Evolutionary conservation across 495 filamentous ascomycete species (phyloP), one percentile per base, ranked within the genome.

Genomic region (Evansstolkia leycettana): DNA sequence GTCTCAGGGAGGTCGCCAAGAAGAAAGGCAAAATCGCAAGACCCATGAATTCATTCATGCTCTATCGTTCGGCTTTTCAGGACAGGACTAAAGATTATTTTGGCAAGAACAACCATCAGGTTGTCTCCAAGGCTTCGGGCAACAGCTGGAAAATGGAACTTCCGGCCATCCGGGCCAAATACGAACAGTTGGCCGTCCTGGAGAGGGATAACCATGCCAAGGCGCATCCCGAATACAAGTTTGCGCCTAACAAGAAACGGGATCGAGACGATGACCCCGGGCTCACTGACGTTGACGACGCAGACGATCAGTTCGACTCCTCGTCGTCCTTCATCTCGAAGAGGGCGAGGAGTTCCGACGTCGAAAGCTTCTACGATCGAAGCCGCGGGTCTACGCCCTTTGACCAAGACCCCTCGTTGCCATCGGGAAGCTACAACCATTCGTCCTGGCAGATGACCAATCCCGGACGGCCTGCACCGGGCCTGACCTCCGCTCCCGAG

Each of bases 1-100:
- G 90, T 33, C 65, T 60, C 24, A 54, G 67, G 44, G 81, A 92
- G 46, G 76, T 84, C 11, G 70, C 70, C 37, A 70, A 76, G 40
- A 75, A 78, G 48, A 78, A 83, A 18, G 83, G 83, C 2, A 84
- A 86, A 46, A 69, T 98, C 37, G 84, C 88, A 42, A 67, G 90
- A 23, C 90, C 90, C 1, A 96, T 95, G 82, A 98, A 98, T 51
- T 88, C 86, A 1, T 98, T 96, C 68, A 96, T 98, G 84, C 70
- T 98, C 17, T 98, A 98, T 54, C 80, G 92, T 7, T 94, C 88
- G 32, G 85, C 89, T 4, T 96, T 82, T 48, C 80, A 89, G 16
- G 84, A 89, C 27, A 72, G 87, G 4, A 81, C 81, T 37, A 95
- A 95, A 55, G 57, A 72, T 27, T 85, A 77, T 72, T 82, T 83